Conservation (phyloP, 352 stramenopile genomes). For the Blastocystis sp. region DNA sequence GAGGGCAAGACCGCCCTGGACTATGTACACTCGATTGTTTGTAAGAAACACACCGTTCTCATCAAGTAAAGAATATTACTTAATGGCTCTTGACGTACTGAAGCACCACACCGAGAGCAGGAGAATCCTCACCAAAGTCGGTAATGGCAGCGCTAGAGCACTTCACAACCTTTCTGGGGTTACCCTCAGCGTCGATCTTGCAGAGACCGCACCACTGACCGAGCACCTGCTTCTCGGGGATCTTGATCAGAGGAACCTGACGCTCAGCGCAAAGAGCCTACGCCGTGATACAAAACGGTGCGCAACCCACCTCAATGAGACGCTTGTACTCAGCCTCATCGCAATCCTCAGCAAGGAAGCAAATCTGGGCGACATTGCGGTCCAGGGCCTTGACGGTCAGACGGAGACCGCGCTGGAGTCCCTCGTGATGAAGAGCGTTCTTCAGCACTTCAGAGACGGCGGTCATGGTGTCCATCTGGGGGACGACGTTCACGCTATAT, state of each 20-base stretch:
- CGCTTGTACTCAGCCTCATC: slow-evolving; percentile 99
- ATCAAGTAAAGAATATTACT: slow-evolving; percentile 76
- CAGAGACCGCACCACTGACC: slow-evolving; percentile 98
- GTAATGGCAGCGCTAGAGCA: slow-evolving; percentile 97
- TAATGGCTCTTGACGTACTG: slow-evolving; percentile 93
- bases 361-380: slow-evolving; percentile 93
- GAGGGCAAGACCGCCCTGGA: slow-evolving; percentile 55
- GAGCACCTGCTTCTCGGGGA: slow-evolving; percentile 92
- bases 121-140: slow-evolving; percentile 98
- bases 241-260: slow-evolving; percentile 90
- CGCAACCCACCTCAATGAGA: slow-evolving; percentile 84
- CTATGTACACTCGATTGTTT: slow-evolving; percentile 69
- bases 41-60: slow-evolving; percentile 30
- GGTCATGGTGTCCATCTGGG: slow-evolving; percentile 83
- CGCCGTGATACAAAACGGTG: background rate
- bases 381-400: slow-evolving; percentile 98
- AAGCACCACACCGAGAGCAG: slow-evolving; percentile 94
- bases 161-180: slow-evolving; percentile 96
- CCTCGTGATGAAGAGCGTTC: slow-evolving; percentile 98
- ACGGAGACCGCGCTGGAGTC: slow-evolving; percentile 96
- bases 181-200: slow-evolving; percentile 95
- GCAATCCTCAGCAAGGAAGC: slow-evolving; percentile 98
- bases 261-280: slow-evolving; percentile 86
- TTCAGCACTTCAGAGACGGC: slow-evolving; percentile 96
- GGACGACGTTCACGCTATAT: slow-evolving; percentile 64